These are phyloP conservation scores for Hypoxylon sp. DNA, from an alignment of 2,329 filamentous ascomycete genomes.

Conservation along the genomic window DNA sequence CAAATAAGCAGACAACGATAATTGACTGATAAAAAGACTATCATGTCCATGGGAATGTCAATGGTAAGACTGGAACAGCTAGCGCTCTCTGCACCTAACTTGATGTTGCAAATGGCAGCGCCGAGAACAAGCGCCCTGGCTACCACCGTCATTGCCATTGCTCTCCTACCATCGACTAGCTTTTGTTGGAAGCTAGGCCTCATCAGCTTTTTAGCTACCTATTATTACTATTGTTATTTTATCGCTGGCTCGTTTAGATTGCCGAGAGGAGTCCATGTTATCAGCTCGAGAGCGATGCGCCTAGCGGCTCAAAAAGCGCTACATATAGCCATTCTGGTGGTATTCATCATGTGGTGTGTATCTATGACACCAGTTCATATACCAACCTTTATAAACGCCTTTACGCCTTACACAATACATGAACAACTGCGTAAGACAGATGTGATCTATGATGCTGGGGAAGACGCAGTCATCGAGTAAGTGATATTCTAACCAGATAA, in stretches of 20 bases:
- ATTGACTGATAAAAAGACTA: neutral
- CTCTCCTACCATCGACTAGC: neutral
- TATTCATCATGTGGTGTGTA: neutral
- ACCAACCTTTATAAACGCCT: conserved; percentile 5
- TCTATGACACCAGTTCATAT: conserved; percentile 8
- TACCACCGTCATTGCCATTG: neutral
- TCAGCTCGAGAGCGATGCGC: neutral
- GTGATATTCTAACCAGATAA: neutral
- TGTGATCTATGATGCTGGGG: conserved; percentile 8
- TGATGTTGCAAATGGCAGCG: neutral
- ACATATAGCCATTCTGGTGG: neutral
- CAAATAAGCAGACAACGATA: neutral
- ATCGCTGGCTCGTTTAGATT: neutral
- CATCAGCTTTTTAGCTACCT: neutral
- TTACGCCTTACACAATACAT: conserved; percentile 6
- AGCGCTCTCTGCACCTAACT: neutral
- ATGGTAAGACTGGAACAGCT: too few species aligned
- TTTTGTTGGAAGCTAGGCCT: neutral
- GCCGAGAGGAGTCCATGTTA: neutral
- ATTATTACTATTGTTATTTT: neutral
- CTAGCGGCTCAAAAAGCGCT: neutral
- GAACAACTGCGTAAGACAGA: neutral
- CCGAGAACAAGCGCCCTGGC: neutral
- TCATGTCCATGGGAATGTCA: neutral
- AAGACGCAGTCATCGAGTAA: conserved; percentile 4